Conservation (phyloP, 768 basidiomycete genomes). For the Pisolithus orientalis region DNA sequence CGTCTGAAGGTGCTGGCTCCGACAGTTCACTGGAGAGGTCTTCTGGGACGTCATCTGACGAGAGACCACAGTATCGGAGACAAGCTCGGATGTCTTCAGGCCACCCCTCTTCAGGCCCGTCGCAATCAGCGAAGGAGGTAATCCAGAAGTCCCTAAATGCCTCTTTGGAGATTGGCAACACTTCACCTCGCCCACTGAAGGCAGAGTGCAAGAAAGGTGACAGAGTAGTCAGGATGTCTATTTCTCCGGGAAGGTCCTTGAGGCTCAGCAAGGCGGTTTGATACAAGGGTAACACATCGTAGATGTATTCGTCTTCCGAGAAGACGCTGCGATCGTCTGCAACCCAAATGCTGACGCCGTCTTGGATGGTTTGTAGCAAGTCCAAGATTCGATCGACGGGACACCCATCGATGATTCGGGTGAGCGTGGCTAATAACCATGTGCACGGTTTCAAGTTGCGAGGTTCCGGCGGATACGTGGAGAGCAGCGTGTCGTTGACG, state of each 20-base stretch:
- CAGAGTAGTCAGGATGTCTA: constrained; percentile 40
- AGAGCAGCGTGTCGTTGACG: constrained; percentile 50
- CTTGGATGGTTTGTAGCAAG: constrained; percentile 45
- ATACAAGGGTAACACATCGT: constrained; percentile 61
- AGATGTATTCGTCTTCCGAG: constrained; percentile 46
- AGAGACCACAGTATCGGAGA: constrained; percentile 14
- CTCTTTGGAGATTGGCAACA: constrained; percentile 36
- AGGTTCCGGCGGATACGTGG: constrained; percentile 62
- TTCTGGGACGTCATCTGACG: not conserved
- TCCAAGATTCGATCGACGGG: constrained; percentile 40
- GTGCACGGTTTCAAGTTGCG: constrained; percentile 46
- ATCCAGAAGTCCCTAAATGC: constrained; percentile 64
- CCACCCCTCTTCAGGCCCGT: constrained; percentile 48
- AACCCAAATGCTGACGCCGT: constrained; percentile 56
- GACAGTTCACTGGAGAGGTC: constrained; percentile 15
- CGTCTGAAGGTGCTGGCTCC: constrained; percentile 16
- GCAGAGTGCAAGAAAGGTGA: constrained; percentile 49
- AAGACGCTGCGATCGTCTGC: constrained; percentile 50
- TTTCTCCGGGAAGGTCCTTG: constrained; percentile 37
- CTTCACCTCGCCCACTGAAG: constrained; percentile 46
- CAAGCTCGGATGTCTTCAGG: constrained; percentile 38
- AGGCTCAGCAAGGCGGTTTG: constrained; percentile 50
- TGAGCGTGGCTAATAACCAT: constrained; percentile 59
- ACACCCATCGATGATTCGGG: constrained; percentile 48
- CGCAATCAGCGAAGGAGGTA: constrained; percentile 33